Percentiles rank a stretch among this genome's conserved stretches.
phyloP scores from a whole-genome alignment of 371 early-diverging fungal genomes.

The Parasitella parasitica region DNA sequence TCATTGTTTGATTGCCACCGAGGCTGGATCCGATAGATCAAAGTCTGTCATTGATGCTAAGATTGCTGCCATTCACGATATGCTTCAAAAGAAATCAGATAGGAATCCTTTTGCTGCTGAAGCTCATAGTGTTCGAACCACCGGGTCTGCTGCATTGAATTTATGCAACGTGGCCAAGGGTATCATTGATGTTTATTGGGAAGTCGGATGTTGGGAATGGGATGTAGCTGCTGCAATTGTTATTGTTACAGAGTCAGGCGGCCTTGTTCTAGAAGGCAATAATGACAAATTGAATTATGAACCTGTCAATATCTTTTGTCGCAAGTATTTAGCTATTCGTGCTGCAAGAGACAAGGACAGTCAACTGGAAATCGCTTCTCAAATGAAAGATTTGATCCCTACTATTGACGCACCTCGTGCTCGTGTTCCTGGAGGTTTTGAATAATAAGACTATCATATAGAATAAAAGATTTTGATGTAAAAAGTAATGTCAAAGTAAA shows the following conservation, averaged over 20 bases:
- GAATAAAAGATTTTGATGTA: too few relatives aligned
- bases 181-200: conserved; percentile 87
- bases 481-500: too few relatives aligned
- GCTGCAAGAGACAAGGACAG: conserved; percentile 24
- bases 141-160: conserved; percentile 83
- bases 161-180: conserved; percentile 84
- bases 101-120: conserved; percentile 43
- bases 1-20: conserved; percentile 75
- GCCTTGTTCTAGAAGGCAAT: conserved; percentile 64
- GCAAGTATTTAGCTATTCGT: conserved; percentile 54
- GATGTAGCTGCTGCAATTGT: conserved; percentile 81
- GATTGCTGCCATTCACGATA: conserved; percentile 59
- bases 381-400: conserved; percentile 48
- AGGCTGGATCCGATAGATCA: conserved; percentile 80
- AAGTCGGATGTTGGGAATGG: conserved; percentile 84
- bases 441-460: background rate
- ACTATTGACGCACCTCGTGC: conserved; percentile 43
- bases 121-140: conserved; percentile 74
- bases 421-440: conserved; percentile 52
- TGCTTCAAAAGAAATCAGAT: conserved; percentile 25
- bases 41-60: conserved; percentile 64
- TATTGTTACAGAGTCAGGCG: conserved; percentile 75
- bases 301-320: conserved; percentile 48
- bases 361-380: conserved; percentile 36
- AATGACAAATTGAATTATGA: conserved; percentile 13